Evolutionary conservation across 192 early-diverging fungal species (phyloP), one percentile per base, ranked within the genome.

Genomic region (Umbelopsis sp.): DNA sequence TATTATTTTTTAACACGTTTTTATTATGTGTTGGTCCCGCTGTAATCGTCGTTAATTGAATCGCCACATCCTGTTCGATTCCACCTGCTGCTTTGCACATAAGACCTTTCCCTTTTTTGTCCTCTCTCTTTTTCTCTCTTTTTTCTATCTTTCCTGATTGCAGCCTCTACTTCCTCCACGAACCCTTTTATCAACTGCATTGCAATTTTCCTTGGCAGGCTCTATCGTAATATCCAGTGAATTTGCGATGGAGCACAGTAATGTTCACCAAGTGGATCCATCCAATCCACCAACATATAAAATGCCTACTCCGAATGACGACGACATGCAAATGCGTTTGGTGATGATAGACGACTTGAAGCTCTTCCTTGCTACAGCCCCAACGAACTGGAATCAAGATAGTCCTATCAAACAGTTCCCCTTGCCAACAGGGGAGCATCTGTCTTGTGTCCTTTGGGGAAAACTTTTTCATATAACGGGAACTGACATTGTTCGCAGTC

Each of bases 391-490:
- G 91, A 82, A 89, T 25, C 71, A 81, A 14, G 81, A 80, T 32
- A 79, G 89, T 62, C 70, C 80, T 21, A 83, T 92, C 74, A 81
- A 81, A 31, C 85, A 86, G 34, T 90, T 87, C 72, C 49, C 79
- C 50, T 82, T 99, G 32, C 91, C 92, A 0, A 93, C 92, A 69
- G 95, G 93, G 66, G 96, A 99, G 78, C 81, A 77, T 54, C 87
- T 99, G 70, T 94, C 96, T 3, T 99, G 97, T 81, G 90, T 98
- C 16, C 82, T 94, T 25, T 97, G 94, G 94, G 95, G 97, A 78
- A 87, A 93, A 72, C 88, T 91, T 24, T 98, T 93, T 74, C 91
- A 96, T 80, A 96, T 99, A 47, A 98, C 97, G 2, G 95, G 96
- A 16, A 98, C 96, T 2, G 97, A 99, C 78, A 98, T 99, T 74